These are phyloP conservation scores for Lolium perenne DNA, from an alignment of 176 grass and related monocot genomes.

Conservation along the genomic window DNA sequence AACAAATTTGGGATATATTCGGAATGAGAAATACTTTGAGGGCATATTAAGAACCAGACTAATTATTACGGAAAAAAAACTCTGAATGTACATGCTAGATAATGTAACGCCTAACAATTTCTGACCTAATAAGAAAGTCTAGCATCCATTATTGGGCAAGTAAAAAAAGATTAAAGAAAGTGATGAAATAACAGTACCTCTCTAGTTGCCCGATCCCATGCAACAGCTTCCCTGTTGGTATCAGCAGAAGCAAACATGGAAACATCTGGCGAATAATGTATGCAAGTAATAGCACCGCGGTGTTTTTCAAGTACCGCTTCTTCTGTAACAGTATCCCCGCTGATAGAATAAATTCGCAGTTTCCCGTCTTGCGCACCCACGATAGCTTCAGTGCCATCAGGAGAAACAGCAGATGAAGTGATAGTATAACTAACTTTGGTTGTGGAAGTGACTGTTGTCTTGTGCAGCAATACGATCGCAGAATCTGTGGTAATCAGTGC, in stretches of 20 bases:
- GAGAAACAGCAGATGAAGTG: conserved; percentile 78
- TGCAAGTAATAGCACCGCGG: conserved; percentile 83
- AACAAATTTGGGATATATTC: neutral
- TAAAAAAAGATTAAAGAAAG: no score
- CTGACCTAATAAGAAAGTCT: conserved; percentile 18
- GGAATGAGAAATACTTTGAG: neutral
- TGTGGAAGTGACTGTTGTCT: conserved; percentile 69
- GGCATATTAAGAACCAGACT: neutral
- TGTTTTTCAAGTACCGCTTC: conserved; percentile 93
- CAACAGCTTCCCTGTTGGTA: conserved; percentile 94
- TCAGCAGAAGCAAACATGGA: conserved; percentile 97
- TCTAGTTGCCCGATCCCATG: conserved; percentile 81
- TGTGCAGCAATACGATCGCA: conserved; percentile 67
- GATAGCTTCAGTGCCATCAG: conserved; percentile 83
- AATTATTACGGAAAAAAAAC: neutral
- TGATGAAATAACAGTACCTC: conserved; percentile 59
- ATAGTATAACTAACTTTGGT: conserved; percentile 73
- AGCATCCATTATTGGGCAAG: conserved; percentile 10
- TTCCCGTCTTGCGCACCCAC: conserved; percentile 95
- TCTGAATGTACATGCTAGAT: neutral
- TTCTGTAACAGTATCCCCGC: conserved; percentile 67
- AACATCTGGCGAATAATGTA: conserved; percentile 90
- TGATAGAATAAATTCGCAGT: conserved; percentile 77
- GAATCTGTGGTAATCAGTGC: conserved; percentile 80
- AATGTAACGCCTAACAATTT: neutral